A percentile compares a stretch with the other conserved stretches of the same genome.
phyloP scores from a whole-genome alignment of 2,329 filamentous ascomycete genomes.

The Alternaria tenuissima region DNA sequence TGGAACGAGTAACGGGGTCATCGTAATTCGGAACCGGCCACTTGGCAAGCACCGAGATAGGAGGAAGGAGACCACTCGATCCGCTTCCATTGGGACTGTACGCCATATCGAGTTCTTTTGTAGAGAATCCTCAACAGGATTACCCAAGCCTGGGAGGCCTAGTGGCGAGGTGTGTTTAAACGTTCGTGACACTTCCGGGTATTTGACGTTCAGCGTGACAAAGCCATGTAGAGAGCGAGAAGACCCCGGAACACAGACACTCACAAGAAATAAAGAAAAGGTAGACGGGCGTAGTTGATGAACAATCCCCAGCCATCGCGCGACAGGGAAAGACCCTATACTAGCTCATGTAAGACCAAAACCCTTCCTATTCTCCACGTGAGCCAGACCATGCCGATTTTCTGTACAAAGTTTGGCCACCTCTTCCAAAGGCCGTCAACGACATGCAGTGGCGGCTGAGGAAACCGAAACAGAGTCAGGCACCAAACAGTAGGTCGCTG shows the following conservation, averaged over 20 bases:
- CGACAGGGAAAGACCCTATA: neutral
- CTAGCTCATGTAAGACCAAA: neutral
- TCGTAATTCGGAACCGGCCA: conserved; percentile 29
- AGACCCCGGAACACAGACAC: too few relatives aligned
- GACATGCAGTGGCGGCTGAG: neutral
- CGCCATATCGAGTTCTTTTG: neutral
- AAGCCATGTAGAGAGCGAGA: too few relatives aligned
- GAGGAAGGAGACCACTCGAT: conserved; percentile 21
- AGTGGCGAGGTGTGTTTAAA: neutral
- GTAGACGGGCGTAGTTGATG: neutral
- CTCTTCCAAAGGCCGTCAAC: neutral
- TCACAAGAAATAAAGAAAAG: neutral
- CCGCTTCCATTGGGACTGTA: conserved; percentile 5
- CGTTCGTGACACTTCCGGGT: neutral
- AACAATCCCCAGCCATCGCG: neutral
- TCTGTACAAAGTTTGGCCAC: neutral
- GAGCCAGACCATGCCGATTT: neutral
- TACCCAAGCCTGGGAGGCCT: too few relatives aligned
- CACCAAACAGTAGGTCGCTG: conserved; percentile 3
- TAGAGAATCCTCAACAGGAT: neutral
- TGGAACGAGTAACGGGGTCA: conserved; percentile 14
- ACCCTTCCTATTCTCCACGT: neutral
- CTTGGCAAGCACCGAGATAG: conserved; percentile 15
- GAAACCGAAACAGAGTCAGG: neutral
- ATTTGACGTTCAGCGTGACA: neutral